Conservation (phyloP, 2,329 filamentous ascomycete species). For the Fusarium sp. region DNA sequence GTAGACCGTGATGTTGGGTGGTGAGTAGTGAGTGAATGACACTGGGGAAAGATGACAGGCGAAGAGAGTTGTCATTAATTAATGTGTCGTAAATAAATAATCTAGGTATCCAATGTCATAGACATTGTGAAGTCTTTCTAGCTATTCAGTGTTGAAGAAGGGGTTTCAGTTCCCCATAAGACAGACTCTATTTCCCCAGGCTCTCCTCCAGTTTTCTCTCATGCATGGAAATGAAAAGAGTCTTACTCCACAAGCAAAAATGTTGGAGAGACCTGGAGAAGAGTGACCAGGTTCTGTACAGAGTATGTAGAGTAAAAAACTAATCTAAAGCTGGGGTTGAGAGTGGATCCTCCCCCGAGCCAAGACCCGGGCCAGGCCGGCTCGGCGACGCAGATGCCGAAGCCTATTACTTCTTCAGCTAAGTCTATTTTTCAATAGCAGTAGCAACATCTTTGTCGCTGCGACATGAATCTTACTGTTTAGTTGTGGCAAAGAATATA, state of each 20-base stretch:
- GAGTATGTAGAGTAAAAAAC: neutral
- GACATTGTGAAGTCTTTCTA: neutral
- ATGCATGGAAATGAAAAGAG: neutral
- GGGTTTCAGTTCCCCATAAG: neutral
- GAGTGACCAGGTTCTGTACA: neutral
- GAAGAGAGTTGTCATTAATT: neutral
- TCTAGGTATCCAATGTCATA: neutral
- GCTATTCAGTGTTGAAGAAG: neutral
- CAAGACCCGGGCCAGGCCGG: conserved; percentile 39
- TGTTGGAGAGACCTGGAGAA: conserved; percentile 16
- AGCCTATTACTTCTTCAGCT: conserved; percentile 23
- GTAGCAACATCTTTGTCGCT: conserved; percentile 9
- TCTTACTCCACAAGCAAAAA: neutral
- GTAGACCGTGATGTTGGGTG: conserved; percentile 4
- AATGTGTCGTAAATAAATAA: neutral
- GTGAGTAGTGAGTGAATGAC: neutral
- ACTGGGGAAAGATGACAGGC: neutral
- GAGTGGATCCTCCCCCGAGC: conserved; percentile 25
- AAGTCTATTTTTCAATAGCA: conserved; percentile 2
- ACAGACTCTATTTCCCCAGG: neutral
- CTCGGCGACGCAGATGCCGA: conserved; percentile 33
- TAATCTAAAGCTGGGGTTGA: conserved; percentile 15
- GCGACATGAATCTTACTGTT: no score
- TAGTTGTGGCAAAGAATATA: neutral
- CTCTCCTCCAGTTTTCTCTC: conserved; percentile 6